These are phyloP conservation scores for Globisporangium paddicum DNA, from an alignment of 352 stramenopile genomes.

Conservation along the genomic window DNA sequence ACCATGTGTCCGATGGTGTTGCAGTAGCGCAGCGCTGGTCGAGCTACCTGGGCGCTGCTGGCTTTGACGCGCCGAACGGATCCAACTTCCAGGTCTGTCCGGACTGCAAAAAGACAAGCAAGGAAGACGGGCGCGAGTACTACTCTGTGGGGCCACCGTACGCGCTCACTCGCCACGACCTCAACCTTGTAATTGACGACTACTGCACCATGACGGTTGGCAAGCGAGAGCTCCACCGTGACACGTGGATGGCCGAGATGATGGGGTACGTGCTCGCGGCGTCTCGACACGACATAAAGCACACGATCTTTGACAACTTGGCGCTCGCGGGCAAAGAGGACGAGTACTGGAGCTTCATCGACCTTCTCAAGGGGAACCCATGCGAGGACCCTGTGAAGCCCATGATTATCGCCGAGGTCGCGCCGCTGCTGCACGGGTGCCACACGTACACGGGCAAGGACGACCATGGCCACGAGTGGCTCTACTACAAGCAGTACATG, in stretches of 20 bases:
- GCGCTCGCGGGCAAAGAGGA: slow-evolving; percentile 43
- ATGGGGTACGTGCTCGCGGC: slow-evolving; percentile 55
- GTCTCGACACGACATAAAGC: slow-evolving; percentile 61
- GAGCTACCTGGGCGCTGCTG: slow-evolving; percentile 24
- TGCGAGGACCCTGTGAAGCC: slow-evolving; percentile 43
- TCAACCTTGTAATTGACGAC: slow-evolving; percentile 52
- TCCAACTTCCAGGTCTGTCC: slow-evolving; percentile 39
- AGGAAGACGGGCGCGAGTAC: slow-evolving; percentile 40
- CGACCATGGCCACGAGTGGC: slow-evolving; percentile 44
- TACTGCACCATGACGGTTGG: slow-evolving; percentile 60
- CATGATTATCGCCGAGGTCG: slow-evolving; percentile 36
- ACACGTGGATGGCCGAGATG: slow-evolving; percentile 45
- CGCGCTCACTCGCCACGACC: slow-evolving; percentile 46
- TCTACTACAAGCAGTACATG: slow-evolving; percentile 62
- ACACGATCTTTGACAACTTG: slow-evolving; percentile 74
- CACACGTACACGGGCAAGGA: slow-evolving; percentile 41
- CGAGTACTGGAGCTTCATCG: slow-evolving; percentile 59
- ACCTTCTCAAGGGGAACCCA: slow-evolving; percentile 52
- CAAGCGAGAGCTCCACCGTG: slow-evolving; percentile 30
- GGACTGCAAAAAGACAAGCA: slow-evolving; percentile 39
- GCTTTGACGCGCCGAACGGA: slow-evolving; percentile 27
- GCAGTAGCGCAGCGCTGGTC: slow-evolving; percentile 55
- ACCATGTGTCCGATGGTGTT: slow-evolving; percentile 36
- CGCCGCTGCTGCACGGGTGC: slow-evolving; percentile 40
- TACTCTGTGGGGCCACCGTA: slow-evolving; percentile 57